Conservation (phyloP, 352 stramenopile species). For the Globisporangium nagaii region DNA sequence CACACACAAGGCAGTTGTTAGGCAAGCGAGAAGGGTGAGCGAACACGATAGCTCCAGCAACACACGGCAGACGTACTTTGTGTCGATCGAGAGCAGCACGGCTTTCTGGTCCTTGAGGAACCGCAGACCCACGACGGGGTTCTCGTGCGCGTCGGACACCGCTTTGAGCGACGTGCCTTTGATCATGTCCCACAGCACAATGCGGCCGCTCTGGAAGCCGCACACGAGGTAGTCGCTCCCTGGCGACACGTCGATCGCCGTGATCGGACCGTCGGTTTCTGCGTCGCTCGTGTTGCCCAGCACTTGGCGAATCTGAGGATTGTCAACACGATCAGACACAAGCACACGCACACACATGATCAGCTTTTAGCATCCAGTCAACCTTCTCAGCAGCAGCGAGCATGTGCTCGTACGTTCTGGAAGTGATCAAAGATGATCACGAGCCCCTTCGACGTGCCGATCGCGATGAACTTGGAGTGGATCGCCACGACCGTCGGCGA, state of each 20-base stretch:
- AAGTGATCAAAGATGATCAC: constrained; percentile 97
- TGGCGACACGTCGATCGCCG: constrained; percentile 84
- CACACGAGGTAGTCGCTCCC: constrained; percentile 89
- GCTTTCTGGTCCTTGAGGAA: constrained; percentile 87
- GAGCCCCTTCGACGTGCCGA: constrained; percentile 92
- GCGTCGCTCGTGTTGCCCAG: constrained; percentile 81
- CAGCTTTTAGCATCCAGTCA: neutral
- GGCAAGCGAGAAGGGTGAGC: neutral
- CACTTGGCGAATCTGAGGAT: constrained; percentile 71
- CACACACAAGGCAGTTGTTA: constrained; percentile 26
- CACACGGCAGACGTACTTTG: constrained; percentile 53
- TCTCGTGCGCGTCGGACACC: constrained; percentile 87
- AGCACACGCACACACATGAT: neutral
- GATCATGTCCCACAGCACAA: constrained; percentile 97
- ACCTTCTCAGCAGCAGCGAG: neutral
- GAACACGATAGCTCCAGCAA: neutral
- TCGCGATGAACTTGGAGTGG: constrained; percentile 96
- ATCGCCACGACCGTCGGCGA: constrained; percentile 92
- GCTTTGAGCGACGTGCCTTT: constrained; percentile 89
- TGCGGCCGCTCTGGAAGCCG: constrained; percentile 89
- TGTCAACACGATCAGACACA: neutral
- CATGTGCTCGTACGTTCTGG: constrained; percentile 79
- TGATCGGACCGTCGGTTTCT: constrained; percentile 74
- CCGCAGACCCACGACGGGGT: constrained; percentile 78
- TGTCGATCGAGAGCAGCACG: constrained; percentile 78